Conservation (phyloP, 176 grass and related monocot species). For the Melocanna baccifera region DNA sequence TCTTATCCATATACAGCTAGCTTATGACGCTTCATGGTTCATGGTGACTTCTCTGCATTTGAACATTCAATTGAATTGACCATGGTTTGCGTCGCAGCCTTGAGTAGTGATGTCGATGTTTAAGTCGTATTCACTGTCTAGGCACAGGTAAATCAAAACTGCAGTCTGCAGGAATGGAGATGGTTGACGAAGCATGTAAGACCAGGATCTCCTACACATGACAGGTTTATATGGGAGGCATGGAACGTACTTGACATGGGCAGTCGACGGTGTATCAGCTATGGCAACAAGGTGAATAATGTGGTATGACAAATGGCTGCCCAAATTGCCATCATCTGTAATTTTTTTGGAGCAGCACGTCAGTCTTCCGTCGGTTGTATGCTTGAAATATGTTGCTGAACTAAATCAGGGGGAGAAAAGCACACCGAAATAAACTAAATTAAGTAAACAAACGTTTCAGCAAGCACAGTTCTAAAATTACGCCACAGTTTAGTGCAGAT, state of each 20-base stretch:
- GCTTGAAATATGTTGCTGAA: no score
- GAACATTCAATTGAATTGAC: conserved; percentile 11
- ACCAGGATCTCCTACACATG: not conserved
- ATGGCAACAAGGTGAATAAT: not conserved
- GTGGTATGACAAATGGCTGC: not conserved
- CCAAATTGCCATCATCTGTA: no score
- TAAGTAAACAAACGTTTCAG: not conserved
- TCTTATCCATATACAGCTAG: not conserved
- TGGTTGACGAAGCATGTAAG: not conserved
- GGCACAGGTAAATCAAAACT: not conserved
- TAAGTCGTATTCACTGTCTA: not conserved
- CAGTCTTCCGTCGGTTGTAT: not conserved
- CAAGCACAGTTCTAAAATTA: not conserved
- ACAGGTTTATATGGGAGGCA: not conserved
- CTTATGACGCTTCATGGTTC: not conserved
- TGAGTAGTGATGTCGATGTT: not conserved
- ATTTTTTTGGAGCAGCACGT: not conserved
- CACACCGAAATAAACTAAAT: not conserved
- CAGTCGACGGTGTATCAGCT: not conserved
- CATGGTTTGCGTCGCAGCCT: not conserved
- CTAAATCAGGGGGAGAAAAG: not conserved
- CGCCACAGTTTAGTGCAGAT: not conserved
- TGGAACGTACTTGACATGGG: not conserved
- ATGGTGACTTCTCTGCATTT: not conserved
- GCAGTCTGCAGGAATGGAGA: not conserved